phyloP scores from a whole-genome alignment of 2,329 filamentous ascomycete species.

The Bimuria novae-zelandiae region DNA sequence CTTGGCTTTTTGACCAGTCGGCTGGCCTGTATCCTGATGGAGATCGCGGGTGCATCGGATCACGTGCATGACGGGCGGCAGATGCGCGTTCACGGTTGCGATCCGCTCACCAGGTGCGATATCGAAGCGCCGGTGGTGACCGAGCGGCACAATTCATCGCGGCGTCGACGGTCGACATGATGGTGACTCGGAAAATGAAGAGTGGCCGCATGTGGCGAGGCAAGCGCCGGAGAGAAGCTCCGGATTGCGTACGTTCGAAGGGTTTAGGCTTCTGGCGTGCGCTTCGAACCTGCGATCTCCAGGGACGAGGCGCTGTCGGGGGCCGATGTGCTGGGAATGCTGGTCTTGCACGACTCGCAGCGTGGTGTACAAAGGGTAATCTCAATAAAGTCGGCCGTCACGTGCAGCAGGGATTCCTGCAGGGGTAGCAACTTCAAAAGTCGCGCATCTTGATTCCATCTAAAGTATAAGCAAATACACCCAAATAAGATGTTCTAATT shows the following conservation, averaged over 20 bases:
- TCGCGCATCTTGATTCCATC: no score
- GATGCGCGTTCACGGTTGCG: no score
- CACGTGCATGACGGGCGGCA: neutral
- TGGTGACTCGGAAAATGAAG: conserved; percentile 2
- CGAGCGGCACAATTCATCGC: neutral
- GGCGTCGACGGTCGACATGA: neutral
- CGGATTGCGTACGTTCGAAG: neutral
- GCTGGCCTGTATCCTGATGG: no score
- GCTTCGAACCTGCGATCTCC: neutral
- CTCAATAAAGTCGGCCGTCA: no score
- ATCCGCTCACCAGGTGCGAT: no score
- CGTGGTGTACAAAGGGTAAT: neutral
- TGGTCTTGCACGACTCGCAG: neutral
- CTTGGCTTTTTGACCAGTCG: no score
- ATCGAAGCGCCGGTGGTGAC: no score
- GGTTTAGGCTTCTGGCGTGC: neutral
- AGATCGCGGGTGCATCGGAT: neutral
- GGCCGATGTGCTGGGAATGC: neutral
- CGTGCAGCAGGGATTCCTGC: no score
- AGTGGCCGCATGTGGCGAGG: neutral
- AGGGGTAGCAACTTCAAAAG: no score
- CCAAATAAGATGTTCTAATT: no score
- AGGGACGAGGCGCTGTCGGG: neutral
- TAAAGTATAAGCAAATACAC: no score
- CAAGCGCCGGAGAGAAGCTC: conserved; percentile 1